phyloP scores from a whole-genome alignment of 495 filamentous ascomycete genomes.

The Penicillium argentinense region DNA sequence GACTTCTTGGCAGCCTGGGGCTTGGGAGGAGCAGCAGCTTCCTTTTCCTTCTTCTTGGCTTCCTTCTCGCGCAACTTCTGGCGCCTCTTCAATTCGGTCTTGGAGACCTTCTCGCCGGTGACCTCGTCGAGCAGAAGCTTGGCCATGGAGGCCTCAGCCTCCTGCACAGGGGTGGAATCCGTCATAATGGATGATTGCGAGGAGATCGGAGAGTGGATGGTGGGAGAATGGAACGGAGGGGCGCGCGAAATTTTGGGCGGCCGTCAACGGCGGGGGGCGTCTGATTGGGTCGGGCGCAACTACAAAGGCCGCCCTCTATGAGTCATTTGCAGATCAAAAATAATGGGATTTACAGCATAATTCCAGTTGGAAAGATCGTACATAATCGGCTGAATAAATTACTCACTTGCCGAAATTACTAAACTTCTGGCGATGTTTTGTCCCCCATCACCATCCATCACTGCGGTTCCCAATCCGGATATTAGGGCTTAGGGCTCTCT shows the following conservation, averaged over 20 bases:
- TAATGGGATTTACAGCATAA: not conserved
- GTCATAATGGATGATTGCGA: constrained; percentile 37
- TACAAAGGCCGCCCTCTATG: constrained; percentile 5
- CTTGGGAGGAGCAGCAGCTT: constrained; percentile 68
- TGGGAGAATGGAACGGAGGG: constrained; percentile 29
- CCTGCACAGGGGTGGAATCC: constrained; percentile 48
- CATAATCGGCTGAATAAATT: not conserved
- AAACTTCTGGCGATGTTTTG: not conserved
- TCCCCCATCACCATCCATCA: not conserved
- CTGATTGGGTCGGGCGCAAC: constrained; percentile 30
- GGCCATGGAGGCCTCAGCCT: constrained; percentile 62
- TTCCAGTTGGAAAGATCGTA: not conserved
- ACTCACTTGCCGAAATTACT: not conserved
- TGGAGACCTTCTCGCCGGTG: constrained; percentile 81
- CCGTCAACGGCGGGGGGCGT: constrained; percentile 22
- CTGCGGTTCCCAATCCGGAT: constrained; percentile 13
- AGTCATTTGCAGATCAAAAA: not conserved
- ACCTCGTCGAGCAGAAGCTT: constrained; percentile 82
- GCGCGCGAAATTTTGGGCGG: constrained; percentile 41
- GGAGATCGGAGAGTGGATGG: constrained; percentile 23
- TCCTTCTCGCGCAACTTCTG: constrained; percentile 88
- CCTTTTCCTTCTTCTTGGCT: constrained; percentile 83
- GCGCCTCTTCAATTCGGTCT: constrained; percentile 92
- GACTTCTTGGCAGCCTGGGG: constrained; percentile 61
- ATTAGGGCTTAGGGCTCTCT: constrained; percentile 46